Evolutionary conservation across 2,329 filamentous ascomycete genomes (phyloP), one percentile per base, ranked within the genome.

Genomic region (Neocatenulostroma microsporum): DNA sequence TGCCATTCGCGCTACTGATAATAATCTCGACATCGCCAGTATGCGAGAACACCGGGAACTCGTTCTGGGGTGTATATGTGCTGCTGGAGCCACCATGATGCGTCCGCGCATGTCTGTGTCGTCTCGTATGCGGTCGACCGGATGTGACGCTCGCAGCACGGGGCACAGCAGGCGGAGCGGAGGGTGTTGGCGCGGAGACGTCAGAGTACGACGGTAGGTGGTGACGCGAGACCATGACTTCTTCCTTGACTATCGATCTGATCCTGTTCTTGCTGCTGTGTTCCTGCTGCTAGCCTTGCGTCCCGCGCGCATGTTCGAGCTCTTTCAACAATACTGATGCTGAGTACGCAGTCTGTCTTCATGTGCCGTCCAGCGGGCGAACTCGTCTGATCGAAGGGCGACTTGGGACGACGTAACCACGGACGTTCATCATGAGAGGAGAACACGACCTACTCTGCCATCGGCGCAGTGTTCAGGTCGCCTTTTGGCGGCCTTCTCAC

Each of bases 11-110:
- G 24, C 47, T 59, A 13, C 45, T 74, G 53, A 95, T 75, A 37
- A 89, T 57, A 45, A 96, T 87, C 63, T 96, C 89, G 54, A 95
- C 86, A 62, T 96, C 88, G 55, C 89, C 89, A 24, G 84, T 89
- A 52, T 88, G 81, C 33, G 79, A 80, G 62, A 95, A 96, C 56
- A 93, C 68, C 15, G 89, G 89, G 51, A 95, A 96, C 59, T 95
- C 88, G 58, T 95, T 95, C 56, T 84, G 82, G 27, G 83, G 75
- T 17, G 77, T 65, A 54, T 81, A 79, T 5, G 19, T 15, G 13
- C 44, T 40, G 8, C 40, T 47, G 21, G 72, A 67, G 43, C 80
- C 80, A 40, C 85, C 85, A 52, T 82, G 77, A 57, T 91, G 84
- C 31, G 85, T 91, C 45, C 85, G 81, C 57, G 82, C 81, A 54